Evolutionary conservation across 495 filamentous ascomycete genomes (phyloP), one percentile per base, ranked within the genome.

Genomic region (Cercophora scortea): DNA sequence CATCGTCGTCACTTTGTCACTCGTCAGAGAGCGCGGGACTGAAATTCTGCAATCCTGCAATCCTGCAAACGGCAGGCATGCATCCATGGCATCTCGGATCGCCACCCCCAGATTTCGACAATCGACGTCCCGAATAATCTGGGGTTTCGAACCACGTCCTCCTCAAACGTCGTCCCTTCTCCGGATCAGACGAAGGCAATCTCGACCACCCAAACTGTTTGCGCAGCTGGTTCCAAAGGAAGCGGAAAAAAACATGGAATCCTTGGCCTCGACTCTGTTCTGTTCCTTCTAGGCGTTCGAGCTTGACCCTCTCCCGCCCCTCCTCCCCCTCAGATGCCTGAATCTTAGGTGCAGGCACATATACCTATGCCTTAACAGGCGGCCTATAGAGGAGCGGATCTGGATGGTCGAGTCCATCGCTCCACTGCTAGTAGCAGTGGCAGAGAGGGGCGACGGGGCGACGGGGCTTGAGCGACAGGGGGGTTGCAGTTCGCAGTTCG

Each of bases 291-390:
- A 38, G 36, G 15, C 18, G 18, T 19, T 43, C 10, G 4, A 17
- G 42, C 16, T 43, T 17, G 42, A 13, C 13, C 33, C 19, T 33
- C 19, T 42, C 58, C 58, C 53, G 58, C 47, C 49, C 41, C 54
- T n/a, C n/a, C n/a, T n/a, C 44, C 41, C 8, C 36, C 35, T 11
- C 47, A 42, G 25, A 11, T 11, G 39, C 17, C 42, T 35, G 40
- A 49, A 17, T 50, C 55, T 65, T 66, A 61, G 43, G 51, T 63
- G 51, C 60, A 65, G 64, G 57, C 64, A 60, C 59, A 59, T 64
- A 61, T 61, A 60, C 55, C 52, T 25, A 2, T 25, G 25, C 40
- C 41, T 53, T 61, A 59, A 36, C 49, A 57, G 36, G 43, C 50
- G 49, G 48, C 49, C 42, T 61, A 61, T 57, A 59, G 51, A 56